A percentile compares a stretch with the other conserved stretches of the same genome.
phyloP scores from a whole-genome alignment of 352 stramenopile species.

The Bremia lactucae region DNA sequence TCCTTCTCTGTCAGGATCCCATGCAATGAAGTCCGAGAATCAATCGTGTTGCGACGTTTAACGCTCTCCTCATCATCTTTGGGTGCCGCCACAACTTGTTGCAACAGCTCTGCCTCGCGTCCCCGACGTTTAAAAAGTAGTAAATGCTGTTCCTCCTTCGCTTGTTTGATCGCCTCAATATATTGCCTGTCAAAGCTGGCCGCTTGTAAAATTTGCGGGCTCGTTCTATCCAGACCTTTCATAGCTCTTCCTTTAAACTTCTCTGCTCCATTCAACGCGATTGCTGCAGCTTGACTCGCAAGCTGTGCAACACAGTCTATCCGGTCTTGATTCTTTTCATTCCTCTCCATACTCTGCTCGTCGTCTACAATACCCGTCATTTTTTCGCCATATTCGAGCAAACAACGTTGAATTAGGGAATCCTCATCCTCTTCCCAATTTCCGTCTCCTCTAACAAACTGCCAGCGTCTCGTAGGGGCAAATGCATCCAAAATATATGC shows the following conservation, averaged over 20 bases:
- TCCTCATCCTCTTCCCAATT: conserved; percentile 38
- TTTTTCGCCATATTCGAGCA: conserved; percentile 72
- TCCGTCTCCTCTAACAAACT: conserved; percentile 21
- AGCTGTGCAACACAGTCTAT: conserved; percentile 35
- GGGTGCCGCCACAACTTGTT: conserved; percentile 34
- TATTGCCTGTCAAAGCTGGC: conserved; percentile 58
- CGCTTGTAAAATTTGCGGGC: conserved; percentile 12
- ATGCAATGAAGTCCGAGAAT: conserved; percentile 3
- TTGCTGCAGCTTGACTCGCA: conserved; percentile 32
- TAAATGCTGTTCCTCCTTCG: conserved; percentile 34
- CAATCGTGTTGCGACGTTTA: conserved; percentile 6
- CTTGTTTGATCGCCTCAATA: conserved; percentile 38
- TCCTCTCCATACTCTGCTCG: conserved; percentile 4
- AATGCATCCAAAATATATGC: conserved; percentile 29
- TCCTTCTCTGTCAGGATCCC: conserved; percentile 28
- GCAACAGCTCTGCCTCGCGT: conserved; percentile 39
- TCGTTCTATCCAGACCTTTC: conserved; percentile 9
- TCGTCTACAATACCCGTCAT: conserved; percentile 21
- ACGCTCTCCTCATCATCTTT: conserved; percentile 11
- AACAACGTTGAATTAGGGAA: conserved; percentile 61
- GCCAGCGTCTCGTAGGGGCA: conserved; percentile 31
- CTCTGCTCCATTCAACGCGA: conserved; percentile 14
- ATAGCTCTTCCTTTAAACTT: conserved; percentile 6
- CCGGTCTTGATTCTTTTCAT: conserved; percentile 3
- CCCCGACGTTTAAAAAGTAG: conserved; percentile 28